phyloP scores from a whole-genome alignment of 768 basidiomycete genomes.

The Naganishia vaughanmartiniae region DNA sequence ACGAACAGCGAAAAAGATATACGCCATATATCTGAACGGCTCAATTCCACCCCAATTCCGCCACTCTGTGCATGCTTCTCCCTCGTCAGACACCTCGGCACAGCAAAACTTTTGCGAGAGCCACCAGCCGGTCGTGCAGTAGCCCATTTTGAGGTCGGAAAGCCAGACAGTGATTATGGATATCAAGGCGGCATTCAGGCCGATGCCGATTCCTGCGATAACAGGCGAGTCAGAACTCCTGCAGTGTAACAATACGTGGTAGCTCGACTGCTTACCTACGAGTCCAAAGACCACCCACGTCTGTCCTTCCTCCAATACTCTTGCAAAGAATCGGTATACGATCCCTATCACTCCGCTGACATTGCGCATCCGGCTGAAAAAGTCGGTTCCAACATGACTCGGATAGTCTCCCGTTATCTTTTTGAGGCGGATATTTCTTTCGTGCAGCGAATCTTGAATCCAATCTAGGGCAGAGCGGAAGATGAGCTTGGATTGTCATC shows the following conservation, averaged over 20 bases:
- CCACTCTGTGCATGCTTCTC: conserved; percentile 85
- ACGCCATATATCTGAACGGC: conserved; percentile 69
- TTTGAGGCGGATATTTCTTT: conserved; percentile 68
- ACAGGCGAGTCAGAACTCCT: neutral
- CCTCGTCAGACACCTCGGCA: conserved; percentile 79
- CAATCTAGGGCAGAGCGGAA: conserved; percentile 65
- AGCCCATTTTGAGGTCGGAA: conserved; percentile 95
- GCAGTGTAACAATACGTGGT: neutral
- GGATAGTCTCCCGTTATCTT: conserved; percentile 49
- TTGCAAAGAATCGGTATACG: conserved; percentile 64
- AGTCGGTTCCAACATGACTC: conserved; percentile 58
- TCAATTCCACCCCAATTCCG: conserved; percentile 74
- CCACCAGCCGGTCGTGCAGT: conserved; percentile 97
- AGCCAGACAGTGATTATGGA: conserved; percentile 96
- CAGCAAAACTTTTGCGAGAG: conserved; percentile 97
- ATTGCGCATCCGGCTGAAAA: conserved; percentile 50
- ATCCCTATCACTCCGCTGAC: conserved; percentile 46
- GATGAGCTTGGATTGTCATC: conserved; percentile 33
- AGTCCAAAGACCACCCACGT: conserved; percentile 89
- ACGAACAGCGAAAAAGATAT: conserved; percentile 84
- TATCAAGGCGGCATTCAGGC: conserved; percentile 88
- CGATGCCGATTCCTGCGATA: conserved; percentile 77
- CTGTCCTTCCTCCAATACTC: conserved; percentile 68
- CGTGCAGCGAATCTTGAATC: conserved; percentile 91
- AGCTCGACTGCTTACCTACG: conserved; percentile 64